Evolutionary conservation across 371 early-diverging fungal genomes (phyloP).

Genomic region (Saksenaea vasiformis): DNA sequence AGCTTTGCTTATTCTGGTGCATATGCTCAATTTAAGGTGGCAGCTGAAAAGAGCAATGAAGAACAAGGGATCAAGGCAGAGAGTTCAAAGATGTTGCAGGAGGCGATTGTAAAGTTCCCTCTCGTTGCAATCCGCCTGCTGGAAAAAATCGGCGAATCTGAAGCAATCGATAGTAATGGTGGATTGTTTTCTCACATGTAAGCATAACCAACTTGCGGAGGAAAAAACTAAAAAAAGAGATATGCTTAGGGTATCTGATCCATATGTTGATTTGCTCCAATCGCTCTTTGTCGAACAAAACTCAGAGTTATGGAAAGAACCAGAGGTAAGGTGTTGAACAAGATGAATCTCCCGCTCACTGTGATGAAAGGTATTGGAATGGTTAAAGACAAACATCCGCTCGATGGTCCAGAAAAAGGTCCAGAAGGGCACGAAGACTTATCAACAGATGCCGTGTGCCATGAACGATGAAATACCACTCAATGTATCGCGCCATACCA

Average conservation of each 20-base stretch:
- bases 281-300: conserved; percentile 61
- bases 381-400: conserved; percentile 47
- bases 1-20: conserved; percentile 82
- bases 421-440: conserved; percentile 9
- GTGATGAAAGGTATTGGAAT: conserved; percentile 33
- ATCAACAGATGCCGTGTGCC: conserved; percentile 17
- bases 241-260: conserved; percentile 16
- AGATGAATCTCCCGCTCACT: neutral
- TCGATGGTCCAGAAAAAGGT: conserved; percentile 6
- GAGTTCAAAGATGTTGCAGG: conserved; percentile 58
- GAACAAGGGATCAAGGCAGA: conserved; percentile 17
- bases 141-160: conserved; percentile 38
- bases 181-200: conserved; percentile 6
- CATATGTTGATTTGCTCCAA: conserved; percentile 50
- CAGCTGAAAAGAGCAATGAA: conserved; percentile 28
- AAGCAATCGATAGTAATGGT: conserved; percentile 12
- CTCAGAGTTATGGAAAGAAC: conserved; percentile 75
- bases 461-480: conserved; percentile 47
- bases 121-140: conserved; percentile 31
- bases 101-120: conserved; percentile 62
- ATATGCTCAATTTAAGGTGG: conserved; percentile 71
- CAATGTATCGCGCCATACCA: conserved; percentile 72
- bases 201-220: neutral
- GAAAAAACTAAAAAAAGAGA: neutral
- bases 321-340: conserved; percentile 43